Percentiles rank a stretch among this genome's conserved stretches.
Evolutionary conservation across 495 filamentous ascomycete species (phyloP).

Genomic region (Aspergillus haitiensis): DNA sequence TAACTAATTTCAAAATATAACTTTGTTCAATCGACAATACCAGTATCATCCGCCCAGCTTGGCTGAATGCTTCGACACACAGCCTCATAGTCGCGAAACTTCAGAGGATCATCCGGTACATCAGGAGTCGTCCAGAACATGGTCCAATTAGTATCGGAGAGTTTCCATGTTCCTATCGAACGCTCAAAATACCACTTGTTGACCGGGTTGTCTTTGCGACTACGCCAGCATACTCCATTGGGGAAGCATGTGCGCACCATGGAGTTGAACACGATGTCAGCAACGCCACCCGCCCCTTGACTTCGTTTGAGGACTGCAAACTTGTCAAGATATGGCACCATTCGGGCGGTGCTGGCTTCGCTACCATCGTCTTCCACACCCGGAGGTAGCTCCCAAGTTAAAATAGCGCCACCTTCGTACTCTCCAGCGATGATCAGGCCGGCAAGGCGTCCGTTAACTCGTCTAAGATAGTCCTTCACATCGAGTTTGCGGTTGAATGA

Average conservation of each 20-base stretch:
- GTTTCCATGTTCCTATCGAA: constrained; percentile 75
- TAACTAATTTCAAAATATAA: constrained; percentile 5
- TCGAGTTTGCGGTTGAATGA: constrained; percentile 88
- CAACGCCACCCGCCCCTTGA: constrained; percentile 89
- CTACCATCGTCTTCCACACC: constrained; percentile 54
- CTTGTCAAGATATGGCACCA: constrained; percentile 96
- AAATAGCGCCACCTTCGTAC: constrained; percentile 91
- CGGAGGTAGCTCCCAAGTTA: constrained; percentile 89
- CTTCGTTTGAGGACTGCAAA: constrained; percentile 88
- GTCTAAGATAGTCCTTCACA: constrained; percentile 72
- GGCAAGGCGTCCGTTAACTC: constrained; percentile 75
- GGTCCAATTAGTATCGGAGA: constrained; percentile 78
- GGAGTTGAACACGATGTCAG: constrained; percentile 91
- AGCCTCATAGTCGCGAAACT: constrained; percentile 75
- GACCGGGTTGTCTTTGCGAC: constrained; percentile 76
- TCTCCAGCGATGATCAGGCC: constrained; percentile 93
- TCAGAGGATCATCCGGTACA: constrained; percentile 48
- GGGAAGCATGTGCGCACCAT: constrained; percentile 91
- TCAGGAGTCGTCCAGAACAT: constrained; percentile 96
- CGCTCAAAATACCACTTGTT: constrained; percentile 98
- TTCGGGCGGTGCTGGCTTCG: constrained; percentile 48
- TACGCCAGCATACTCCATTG: constrained; percentile 76
- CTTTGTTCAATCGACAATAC: constrained; percentile 43
- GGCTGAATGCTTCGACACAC: constrained; percentile 79
- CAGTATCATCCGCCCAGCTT: constrained; percentile 77